A percentile compares a stretch with the other conserved stretches of the same genome.
Conservation (phyloP, 2,329 filamentous ascomycete species). For the Xylariaceae sp. region DNA sequence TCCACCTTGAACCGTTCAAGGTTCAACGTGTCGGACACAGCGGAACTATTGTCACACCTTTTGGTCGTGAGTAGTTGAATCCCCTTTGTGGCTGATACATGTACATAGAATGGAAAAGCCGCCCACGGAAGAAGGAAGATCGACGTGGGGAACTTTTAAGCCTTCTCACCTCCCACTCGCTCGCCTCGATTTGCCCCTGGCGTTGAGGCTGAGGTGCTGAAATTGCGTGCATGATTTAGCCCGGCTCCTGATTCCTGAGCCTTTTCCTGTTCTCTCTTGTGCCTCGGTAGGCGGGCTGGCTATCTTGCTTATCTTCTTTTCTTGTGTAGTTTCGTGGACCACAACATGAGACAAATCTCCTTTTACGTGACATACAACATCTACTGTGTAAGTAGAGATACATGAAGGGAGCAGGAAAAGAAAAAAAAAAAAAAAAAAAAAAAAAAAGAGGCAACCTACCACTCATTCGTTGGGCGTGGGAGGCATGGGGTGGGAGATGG, state of each 20-base stretch:
- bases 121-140: conserved; percentile 9
- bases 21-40: not conserved
- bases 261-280: not conserved
- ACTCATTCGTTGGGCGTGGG: too few relatives aligned
- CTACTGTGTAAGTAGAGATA: too few relatives aligned
- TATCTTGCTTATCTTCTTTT: too few relatives aligned
- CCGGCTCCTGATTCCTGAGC: not conserved
- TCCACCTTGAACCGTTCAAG: conserved; percentile 2
- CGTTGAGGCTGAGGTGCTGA: conserved; percentile 23
- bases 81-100: conserved; percentile 10
- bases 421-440: too few relatives aligned
- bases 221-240: conserved; percentile 8
- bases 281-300: conserved; percentile 22
- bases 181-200: conserved; percentile 18
- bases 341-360: conserved; percentile 13
- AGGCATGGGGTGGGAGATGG: not conserved
- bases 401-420: too few relatives aligned
- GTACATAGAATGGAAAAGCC: too few relatives aligned
- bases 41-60: not conserved
- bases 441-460: too few relatives aligned
- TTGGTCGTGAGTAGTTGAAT: not conserved
- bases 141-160: conserved; percentile 19
- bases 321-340: too few relatives aligned
- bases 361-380: too few relatives aligned
- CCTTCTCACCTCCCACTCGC: conserved; percentile 9